These are phyloP conservation scores for Fusarium chlamydosporum DNA, from an alignment of 2,329 filamentous ascomycete genomes.

Conservation along the genomic window DNA sequence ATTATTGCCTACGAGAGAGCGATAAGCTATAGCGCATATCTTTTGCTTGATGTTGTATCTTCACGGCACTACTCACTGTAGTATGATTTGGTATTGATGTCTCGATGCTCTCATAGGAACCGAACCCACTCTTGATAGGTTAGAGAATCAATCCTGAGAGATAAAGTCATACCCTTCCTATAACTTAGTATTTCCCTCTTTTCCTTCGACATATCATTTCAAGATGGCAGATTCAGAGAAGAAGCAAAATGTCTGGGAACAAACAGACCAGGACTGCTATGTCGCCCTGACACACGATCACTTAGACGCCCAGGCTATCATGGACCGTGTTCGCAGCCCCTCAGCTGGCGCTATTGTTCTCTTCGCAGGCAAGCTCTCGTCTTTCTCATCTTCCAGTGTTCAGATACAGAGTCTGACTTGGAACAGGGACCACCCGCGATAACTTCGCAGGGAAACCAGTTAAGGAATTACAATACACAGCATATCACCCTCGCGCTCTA, in stretches of 20 bases:
- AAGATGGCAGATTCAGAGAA: constrained; percentile 37
- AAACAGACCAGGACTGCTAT: constrained; percentile 68
- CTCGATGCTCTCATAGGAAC: neutral
- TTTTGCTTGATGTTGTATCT: neutral
- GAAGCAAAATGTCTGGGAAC: constrained; percentile 54
- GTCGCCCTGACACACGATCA: constrained; percentile 76
- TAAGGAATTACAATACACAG: constrained; percentile 79
- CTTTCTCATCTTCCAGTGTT: neutral
- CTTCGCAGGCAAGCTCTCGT: constrained; percentile 72
- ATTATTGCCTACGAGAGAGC: no score
- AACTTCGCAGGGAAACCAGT: constrained; percentile 80
- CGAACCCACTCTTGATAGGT: constrained; percentile 21
- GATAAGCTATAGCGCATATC: neutral
- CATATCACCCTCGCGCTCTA: constrained; percentile 79
- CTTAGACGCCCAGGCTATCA: constrained; percentile 70
- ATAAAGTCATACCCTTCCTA: constrained; percentile 7
- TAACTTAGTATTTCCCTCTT: neutral
- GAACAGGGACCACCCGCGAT: constrained; percentile 78
- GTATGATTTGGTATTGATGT: constrained; percentile 6
- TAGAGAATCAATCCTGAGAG: constrained; percentile 1
- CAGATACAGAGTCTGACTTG: constrained; percentile 10
- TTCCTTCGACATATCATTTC: neutral
- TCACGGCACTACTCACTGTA: neutral
- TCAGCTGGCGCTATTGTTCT: constrained; percentile 82
- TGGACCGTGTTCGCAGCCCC: constrained; percentile 78